Evolutionary conservation across 106 monocot species (phyloP).

Genomic region (Phalaenopsis equestris): DNA sequence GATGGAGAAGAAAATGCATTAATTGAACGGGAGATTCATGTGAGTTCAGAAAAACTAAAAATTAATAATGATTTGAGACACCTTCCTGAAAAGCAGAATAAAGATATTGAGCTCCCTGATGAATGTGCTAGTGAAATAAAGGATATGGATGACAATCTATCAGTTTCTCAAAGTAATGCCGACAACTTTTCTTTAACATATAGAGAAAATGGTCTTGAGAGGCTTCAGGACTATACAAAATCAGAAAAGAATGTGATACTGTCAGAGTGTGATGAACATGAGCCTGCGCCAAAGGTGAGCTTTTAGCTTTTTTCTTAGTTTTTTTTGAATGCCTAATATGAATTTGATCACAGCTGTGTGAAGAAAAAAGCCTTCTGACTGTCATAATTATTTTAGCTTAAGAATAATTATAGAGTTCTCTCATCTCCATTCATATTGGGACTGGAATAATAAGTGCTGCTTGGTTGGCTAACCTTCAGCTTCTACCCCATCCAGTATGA

Average conservation of each 20-base stretch:
- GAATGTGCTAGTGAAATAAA: background rate
- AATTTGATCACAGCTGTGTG: background rate
- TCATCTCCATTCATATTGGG: too few species aligned
- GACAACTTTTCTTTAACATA: background rate
- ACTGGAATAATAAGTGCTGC: background rate
- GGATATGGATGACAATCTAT: background rate
- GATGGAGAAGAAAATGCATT: constrained; percentile 33
- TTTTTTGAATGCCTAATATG: background rate
- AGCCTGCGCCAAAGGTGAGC: background rate
- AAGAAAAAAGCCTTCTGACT: background rate
- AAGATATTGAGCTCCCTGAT: constrained; percentile 11
- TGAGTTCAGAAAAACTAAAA: constrained; percentile 20
- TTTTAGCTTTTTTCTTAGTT: background rate
- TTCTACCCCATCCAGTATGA: background rate
- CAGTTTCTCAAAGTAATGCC: background rate
- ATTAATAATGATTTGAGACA: constrained; percentile 4
- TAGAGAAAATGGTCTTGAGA: background rate
- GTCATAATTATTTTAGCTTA: background rate
- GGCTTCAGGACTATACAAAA: background rate
- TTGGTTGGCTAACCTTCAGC: background rate
- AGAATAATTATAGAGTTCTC: background rate
- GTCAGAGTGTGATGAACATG: background rate
- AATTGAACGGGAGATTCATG: constrained; percentile 33
- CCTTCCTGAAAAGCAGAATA: constrained; percentile 11
- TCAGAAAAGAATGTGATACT: background rate